A percentile compares a stretch with the other conserved stretches of the same genome.
These are phyloP conservation scores for Penicillium ochrochloron DNA, from an alignment of 495 filamentous ascomycete species.

Conservation along the genomic window DNA sequence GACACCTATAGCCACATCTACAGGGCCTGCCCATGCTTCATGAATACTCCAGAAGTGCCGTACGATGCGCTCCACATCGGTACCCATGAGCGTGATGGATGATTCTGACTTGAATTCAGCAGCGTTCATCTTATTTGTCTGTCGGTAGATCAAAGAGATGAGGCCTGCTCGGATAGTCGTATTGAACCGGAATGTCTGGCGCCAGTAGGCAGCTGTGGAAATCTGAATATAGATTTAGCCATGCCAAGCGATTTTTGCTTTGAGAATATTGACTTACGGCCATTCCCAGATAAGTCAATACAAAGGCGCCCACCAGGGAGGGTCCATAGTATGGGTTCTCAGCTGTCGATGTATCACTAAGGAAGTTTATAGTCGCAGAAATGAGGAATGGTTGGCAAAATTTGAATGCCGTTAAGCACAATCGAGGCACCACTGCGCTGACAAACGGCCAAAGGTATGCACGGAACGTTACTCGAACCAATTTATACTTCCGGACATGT, in stretches of 20 bases:
- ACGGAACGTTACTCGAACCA: constrained; percentile 24
- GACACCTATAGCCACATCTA: constrained; percentile 59
- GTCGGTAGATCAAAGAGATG: constrained; percentile 35
- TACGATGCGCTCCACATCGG: constrained; percentile 52
- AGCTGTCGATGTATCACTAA: constrained; percentile 26
- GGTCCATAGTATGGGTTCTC: constrained; percentile 49
- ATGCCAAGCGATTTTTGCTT: neutral
- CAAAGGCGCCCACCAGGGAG: constrained; percentile 60
- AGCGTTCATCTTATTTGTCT: constrained; percentile 34
- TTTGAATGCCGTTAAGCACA: constrained; percentile 56
- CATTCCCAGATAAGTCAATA: constrained; percentile 59
- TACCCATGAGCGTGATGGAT: constrained; percentile 60
- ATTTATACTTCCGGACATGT: constrained; percentile 7
- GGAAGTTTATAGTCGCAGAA: constrained; percentile 46
- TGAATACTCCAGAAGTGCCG: constrained; percentile 42
- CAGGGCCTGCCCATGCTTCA: constrained; percentile 53
- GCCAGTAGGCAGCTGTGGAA: constrained; percentile 54
- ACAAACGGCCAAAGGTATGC: constrained; percentile 37
- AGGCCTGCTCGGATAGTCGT: constrained; percentile 58
- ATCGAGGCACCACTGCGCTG: constrained; percentile 50
- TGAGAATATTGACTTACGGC: constrained; percentile 41
- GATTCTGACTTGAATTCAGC: constrained; percentile 43
- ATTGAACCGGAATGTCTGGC: constrained; percentile 52
- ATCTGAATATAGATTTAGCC: constrained; percentile 16
- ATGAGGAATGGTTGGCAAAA: constrained; percentile 67